Evolutionary conservation across 2,329 filamentous ascomycete genomes (phyloP).

Genomic region (Pseudogymnoascus sp.): DNA sequence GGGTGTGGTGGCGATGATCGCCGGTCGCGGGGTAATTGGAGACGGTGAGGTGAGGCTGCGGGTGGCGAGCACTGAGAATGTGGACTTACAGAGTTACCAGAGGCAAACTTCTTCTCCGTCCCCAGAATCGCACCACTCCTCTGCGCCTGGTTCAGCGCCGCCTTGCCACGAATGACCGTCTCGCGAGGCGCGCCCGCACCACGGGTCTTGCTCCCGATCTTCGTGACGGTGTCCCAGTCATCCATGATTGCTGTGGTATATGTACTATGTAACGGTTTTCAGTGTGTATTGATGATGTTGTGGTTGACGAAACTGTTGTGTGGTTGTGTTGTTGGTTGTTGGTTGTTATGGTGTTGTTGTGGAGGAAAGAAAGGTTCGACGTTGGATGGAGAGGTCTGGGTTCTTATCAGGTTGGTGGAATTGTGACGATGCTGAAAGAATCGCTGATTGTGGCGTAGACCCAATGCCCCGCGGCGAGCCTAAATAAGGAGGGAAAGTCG

Average conservation of each 20-base stretch:
- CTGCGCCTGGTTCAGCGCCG: slow-evolving; percentile 80
- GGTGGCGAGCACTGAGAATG: not conserved
- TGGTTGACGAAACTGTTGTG: too few species aligned
- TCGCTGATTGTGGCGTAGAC: not conserved
- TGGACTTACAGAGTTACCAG: slow-evolving; percentile 67
- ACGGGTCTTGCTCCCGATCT: slow-evolving; percentile 82
- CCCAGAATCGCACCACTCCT: slow-evolving; percentile 65
- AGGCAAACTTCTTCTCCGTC: slow-evolving; percentile 88
- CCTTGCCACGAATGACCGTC: slow-evolving; percentile 79
- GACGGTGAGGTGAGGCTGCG: not conserved
- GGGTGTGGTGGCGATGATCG: slow-evolving; percentile 8
- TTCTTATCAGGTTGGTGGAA: not conserved
- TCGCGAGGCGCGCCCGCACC: slow-evolving; percentile 62
- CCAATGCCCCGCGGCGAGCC: not conserved
- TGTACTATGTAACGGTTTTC: too few species aligned
- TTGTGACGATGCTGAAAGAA: slow-evolving; percentile 7
- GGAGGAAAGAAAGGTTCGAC: slow-evolving; percentile 9
- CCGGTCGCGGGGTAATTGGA: not conserved
- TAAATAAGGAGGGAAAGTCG: not conserved
- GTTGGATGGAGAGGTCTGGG: not conserved
- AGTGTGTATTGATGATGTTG: too few species aligned
- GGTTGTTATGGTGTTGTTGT: slow-evolving; percentile 11
- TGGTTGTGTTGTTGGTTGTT: too few species aligned
- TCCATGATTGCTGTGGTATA: slow-evolving; percentile 38
- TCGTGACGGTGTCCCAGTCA: slow-evolving; percentile 84